Percentiles rank a stretch among this genome's conserved stretches.
phyloP scores from a whole-genome alignment of 179 eudicot genomes.

The Heliamphora pulchella region DNA sequence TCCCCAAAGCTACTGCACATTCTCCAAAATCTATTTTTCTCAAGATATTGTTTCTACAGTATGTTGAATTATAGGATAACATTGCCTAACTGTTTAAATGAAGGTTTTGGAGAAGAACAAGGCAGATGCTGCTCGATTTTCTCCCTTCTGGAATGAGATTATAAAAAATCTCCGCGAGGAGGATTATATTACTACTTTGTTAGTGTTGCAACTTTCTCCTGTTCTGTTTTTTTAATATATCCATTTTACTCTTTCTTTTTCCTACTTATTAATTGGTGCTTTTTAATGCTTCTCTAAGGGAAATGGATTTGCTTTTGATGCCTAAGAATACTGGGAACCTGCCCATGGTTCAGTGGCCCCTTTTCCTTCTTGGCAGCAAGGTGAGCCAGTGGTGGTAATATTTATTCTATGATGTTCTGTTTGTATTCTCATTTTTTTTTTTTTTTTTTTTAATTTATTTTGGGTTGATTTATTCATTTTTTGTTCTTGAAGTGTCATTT shows the following conservation, averaged over 20 bases:
- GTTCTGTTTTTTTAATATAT: neutral
- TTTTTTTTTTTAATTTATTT: neutral
- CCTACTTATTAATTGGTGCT: neutral
- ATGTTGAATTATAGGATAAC: conserved; percentile 11
- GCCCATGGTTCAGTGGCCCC: conserved; percentile 98
- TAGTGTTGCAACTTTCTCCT: conserved; percentile 26
- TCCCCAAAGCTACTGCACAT: neutral
- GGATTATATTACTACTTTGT: conserved; percentile 73
- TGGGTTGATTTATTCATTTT: neutral
- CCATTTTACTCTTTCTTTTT: conserved; percentile 12
- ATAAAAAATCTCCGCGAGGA: conserved; percentile 84
- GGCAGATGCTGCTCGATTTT: conserved; percentile 75
- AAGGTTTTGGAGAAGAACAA: conserved; percentile 67
- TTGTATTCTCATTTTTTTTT: neutral
- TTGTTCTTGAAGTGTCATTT: neutral
- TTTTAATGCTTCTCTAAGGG: conserved; percentile 36
- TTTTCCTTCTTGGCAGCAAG: conserved; percentile 98
- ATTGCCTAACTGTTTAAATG: conserved; percentile 16
- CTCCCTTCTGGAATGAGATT: conserved; percentile 99
- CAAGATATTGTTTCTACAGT: neutral
- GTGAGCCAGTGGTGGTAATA: conserved; percentile 23
- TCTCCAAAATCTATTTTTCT: neutral
- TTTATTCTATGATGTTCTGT: neutral
- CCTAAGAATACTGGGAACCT: conserved; percentile 72
- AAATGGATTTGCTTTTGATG: conserved; percentile 89